Evolutionary conservation across 495 filamentous ascomycete species (phyloP).

Genomic region (Xeromyces bisporus): DNA sequence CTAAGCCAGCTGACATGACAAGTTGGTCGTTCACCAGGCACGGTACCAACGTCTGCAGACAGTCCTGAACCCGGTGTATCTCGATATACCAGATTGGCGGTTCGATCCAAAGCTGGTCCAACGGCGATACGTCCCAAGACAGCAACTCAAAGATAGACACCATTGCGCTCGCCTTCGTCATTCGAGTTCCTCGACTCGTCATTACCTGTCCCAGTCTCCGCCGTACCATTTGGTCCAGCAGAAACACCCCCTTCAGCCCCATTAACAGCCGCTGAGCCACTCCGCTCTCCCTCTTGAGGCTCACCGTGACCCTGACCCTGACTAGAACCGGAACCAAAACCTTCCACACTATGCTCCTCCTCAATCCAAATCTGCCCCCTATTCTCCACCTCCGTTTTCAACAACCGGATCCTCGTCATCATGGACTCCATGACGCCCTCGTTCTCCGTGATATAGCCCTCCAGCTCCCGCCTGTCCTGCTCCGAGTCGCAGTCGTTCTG

Average conservation of each 20-base stretch:
- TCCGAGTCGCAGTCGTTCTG: conserved; percentile 32
- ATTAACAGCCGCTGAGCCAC: conserved; percentile 10
- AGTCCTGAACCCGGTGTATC: too few relatives aligned
- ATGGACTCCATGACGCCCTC: conserved; percentile 54
- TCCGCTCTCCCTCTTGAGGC: conserved; percentile 1
- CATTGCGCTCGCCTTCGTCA: conserved; percentile 35
- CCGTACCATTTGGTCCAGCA: conserved; percentile 4
- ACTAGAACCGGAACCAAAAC: conserved; percentile 5
- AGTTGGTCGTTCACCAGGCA: too few relatives aligned
- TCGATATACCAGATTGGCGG: too few relatives aligned
- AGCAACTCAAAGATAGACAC: conserved; percentile 52
- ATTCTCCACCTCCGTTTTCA: conserved; percentile 58
- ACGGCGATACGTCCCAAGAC: too few relatives aligned
- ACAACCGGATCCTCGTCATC: conserved; percentile 48
- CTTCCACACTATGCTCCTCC: conserved; percentile 16
- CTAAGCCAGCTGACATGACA: too few relatives aligned
- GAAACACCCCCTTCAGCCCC: conserved; percentile 19
- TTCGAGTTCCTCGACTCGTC: conserved; percentile 1
- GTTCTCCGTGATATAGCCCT: conserved; percentile 44
- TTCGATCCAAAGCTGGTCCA: too few relatives aligned
- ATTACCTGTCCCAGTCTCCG: conserved; percentile 13
- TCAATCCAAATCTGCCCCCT: conserved; percentile 58
- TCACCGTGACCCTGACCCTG: neutral
- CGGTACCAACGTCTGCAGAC: too few relatives aligned
- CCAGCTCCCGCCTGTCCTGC: conserved; percentile 45